Percentiles rank a stretch among this genome's conserved stretches.
Evolutionary conservation across 2,329 filamentous ascomycete species (phyloP).

Genomic region (Sporothrix mexicana): DNA sequence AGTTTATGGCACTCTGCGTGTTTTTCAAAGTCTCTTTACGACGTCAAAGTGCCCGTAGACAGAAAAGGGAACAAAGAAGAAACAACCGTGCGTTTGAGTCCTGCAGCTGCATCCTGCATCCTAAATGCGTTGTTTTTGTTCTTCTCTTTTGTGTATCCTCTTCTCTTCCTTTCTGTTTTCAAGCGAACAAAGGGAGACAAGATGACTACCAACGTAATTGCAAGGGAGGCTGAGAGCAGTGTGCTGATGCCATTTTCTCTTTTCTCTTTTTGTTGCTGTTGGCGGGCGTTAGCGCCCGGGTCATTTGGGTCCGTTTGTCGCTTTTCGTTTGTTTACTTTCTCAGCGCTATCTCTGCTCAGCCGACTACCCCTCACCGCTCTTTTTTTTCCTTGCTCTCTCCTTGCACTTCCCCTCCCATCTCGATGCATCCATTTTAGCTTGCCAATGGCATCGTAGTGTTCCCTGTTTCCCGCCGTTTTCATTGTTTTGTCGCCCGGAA

Average conservation of each 20-base stretch:
- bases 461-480: neutral
- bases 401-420: neutral
- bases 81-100: slow-evolving; percentile 9
- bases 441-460: neutral
- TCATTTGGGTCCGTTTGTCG: neutral
- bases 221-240: neutral
- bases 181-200: neutral
- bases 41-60: neutral
- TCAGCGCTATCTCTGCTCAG: neutral
- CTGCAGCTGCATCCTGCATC: neutral
- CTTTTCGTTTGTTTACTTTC: slow-evolving; percentile 26
- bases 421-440: slow-evolving; percentile 16
- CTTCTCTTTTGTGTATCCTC: neutral
- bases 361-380: slow-evolving; percentile 25
- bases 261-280: no score
- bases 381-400: neutral
- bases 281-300: neutral
- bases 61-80: neutral
- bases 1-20: neutral
- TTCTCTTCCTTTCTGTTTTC: neutral
- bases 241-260: neutral
- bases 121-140: slow-evolving; percentile 3
- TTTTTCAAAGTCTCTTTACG: neutral
- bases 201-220: neutral
- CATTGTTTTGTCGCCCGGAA: neutral